phyloP scores from a whole-genome alignment of 495 filamentous ascomycete species.

The Cercophora sp. region DNA sequence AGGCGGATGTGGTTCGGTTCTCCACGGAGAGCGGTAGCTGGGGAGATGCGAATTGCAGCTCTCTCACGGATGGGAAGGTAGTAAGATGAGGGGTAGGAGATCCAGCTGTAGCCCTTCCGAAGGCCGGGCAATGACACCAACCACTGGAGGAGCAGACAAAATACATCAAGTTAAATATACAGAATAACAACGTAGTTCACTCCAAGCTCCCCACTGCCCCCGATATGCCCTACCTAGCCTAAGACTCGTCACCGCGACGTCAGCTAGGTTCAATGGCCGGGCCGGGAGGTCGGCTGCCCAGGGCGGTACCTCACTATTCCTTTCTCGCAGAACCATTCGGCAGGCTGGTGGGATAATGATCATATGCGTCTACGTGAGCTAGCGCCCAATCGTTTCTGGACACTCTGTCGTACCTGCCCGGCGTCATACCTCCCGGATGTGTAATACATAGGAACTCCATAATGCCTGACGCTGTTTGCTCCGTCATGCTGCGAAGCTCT shows the following conservation, averaged over 20 bases:
- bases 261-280: too few relatives aligned
- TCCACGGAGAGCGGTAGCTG: too few relatives aligned
- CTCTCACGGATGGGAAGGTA: too few relatives aligned
- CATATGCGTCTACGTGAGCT: conserved; percentile 9
- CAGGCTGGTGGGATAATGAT: conserved; percentile 9
- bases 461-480: conserved; percentile 14
- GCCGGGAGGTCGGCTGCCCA: too few relatives aligned
- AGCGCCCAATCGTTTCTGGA: conserved; percentile 16
- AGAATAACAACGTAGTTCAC: too few relatives aligned
- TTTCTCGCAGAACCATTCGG: conserved; percentile 5
- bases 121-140: conserved; percentile 4
- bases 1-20: too few relatives aligned
- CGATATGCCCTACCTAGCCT: too few relatives aligned
- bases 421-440: background rate
- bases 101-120: too few relatives aligned
- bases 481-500: conserved; percentile 2
- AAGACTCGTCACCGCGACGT: too few relatives aligned
- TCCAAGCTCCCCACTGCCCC: too few relatives aligned
- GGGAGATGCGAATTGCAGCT: too few relatives aligned
- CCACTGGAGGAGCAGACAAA: background rate
- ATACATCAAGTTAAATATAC: background rate
- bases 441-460: conserved; percentile 8
- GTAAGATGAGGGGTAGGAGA: background rate
- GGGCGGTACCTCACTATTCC: too few relatives aligned
- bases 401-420: conserved; percentile 9